Conservation (phyloP, 164 flowering plant genomes). For the Umbilicus rupestris region DNA sequence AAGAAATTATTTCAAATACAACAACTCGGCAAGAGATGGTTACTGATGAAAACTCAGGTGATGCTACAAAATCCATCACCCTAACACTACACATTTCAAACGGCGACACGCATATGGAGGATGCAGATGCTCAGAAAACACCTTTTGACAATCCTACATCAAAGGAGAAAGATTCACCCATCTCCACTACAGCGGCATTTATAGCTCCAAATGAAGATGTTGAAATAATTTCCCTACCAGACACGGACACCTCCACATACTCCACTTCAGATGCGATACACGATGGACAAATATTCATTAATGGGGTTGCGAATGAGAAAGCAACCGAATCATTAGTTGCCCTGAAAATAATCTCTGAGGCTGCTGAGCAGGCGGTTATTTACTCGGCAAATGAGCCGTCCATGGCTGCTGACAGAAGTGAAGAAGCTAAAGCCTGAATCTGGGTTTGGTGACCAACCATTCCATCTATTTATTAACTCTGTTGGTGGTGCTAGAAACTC, state of each 20-base stretch:
- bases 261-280: neutral
- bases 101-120: neutral
- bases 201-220: neutral
- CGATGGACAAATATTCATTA: neutral
- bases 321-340: neutral
- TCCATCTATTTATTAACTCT: too few species aligned
- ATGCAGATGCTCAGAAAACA: neutral
- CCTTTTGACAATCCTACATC: neutral
- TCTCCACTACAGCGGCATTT: neutral
- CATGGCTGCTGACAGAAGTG: neutral
- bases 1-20: neutral
- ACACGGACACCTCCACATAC: neutral
- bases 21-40: neutral
- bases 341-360: neutral
- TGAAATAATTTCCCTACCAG: neutral
- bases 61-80: neutral
- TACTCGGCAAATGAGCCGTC: neutral
- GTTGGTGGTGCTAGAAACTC: too few species aligned
- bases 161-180: neutral
- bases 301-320: neutral
- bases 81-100: neutral
- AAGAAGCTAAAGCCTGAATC: slow-evolving; percentile 2
- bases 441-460: neutral
- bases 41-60: neutral
- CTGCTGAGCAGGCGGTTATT: neutral